phyloP scores from a whole-genome alignment of 192 early-diverging fungal species.

The Phycomyces nitens region DNA sequence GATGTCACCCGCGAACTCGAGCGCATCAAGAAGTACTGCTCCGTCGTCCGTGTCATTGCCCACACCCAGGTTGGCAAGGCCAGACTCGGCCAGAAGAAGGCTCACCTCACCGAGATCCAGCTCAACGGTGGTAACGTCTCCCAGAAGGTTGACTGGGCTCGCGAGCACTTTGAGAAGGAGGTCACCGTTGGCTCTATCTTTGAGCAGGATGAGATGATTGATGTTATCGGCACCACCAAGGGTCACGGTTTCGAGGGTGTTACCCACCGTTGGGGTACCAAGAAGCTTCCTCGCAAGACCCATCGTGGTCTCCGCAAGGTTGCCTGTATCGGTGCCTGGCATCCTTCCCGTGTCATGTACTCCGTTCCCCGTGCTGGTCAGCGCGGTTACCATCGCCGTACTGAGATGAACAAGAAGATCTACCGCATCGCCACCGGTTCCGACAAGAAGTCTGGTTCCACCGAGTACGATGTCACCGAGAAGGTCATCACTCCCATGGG shows the following conservation, averaged over 20 bases:
- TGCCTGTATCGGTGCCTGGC: constrained; percentile 99
- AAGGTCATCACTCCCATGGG: constrained; percentile 98
- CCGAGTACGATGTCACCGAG: constrained; percentile 93
- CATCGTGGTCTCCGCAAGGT: constrained; percentile 99
- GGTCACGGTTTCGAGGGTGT: constrained; percentile 99
- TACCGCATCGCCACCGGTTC: constrained; percentile 94
- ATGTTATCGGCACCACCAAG: constrained; percentile 97
- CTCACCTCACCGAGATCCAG: constrained; percentile 99
- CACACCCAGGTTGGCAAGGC: constrained; percentile 98
- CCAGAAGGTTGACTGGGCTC: constrained; percentile 97
- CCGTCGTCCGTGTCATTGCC: constrained; percentile 94
- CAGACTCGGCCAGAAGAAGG: constrained; percentile 97
- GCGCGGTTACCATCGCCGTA: constrained; percentile 99
- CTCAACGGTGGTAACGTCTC: constrained; percentile 96
- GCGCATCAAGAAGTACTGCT: constrained; percentile 99
- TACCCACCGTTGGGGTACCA: constrained; percentile 98
- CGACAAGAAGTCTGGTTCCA: constrained; percentile 79
- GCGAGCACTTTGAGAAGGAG: constrained; percentile 96
- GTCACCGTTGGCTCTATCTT: constrained; percentile 88
- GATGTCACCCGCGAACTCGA: constrained; percentile 90
- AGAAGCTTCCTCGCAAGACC: constrained; percentile 99
- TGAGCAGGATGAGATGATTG: constrained; percentile 98
- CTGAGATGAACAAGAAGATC: constrained; percentile 99
- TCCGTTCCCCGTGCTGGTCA: constrained; percentile 99
- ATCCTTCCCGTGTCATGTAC: constrained; percentile 96